Base-by-base conservation (phyloP, 1,284 basidiomycete species). In the Apiotrichum veenhuisii region DNA sequence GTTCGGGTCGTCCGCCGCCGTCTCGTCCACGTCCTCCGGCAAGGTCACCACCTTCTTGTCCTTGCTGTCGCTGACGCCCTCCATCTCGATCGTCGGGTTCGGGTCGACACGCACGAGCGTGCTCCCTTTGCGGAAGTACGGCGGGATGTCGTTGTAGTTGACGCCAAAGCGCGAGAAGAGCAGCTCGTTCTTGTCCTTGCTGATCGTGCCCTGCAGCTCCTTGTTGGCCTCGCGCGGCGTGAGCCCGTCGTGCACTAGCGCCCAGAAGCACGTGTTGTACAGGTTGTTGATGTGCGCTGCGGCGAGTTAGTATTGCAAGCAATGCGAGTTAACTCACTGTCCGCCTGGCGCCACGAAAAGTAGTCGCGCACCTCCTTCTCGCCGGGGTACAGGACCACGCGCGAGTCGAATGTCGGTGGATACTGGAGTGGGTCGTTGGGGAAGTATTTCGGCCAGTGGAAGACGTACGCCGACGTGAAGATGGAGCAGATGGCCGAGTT, bases 211-310 rank as follows among this genome's bases (percentile, higher is more conserved):
- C 88, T 82, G 81, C 5, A 95, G 80, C 1, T 83, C 83, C 34
- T 85, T 84, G 70, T 97, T 91, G 0, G 94, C 94, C 64, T 96
- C 84, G 4, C 84, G 82, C 1, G 88, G 86, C 0, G 85, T 87
- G 70, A 87, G 79, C 0, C 86, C 87, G 10, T 86, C 89, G 42
- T 89, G 85, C 0, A 98, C 85, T 11, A 98, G 81, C 0, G 93
- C 88, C 96, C 95, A 98, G 73, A 98, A 98, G 0, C 81, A 81
- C 0, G 96, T 98, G 69, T 98, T 98, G 80, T 98, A 95, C 23
- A 98, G 80, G 71, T 98, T 98, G 75, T 98, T 98, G 74, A 98
- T 90, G 73, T 98, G 96, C 0, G 96, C 93, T 96, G 68, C 8
- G 17, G 5, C 26, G 5, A 38, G n/a, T 30, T 7, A 3, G 5